Evolutionary conservation across 2,329 filamentous ascomycete genomes (phyloP).

Genomic region (Alternaria metachromatica): DNA sequence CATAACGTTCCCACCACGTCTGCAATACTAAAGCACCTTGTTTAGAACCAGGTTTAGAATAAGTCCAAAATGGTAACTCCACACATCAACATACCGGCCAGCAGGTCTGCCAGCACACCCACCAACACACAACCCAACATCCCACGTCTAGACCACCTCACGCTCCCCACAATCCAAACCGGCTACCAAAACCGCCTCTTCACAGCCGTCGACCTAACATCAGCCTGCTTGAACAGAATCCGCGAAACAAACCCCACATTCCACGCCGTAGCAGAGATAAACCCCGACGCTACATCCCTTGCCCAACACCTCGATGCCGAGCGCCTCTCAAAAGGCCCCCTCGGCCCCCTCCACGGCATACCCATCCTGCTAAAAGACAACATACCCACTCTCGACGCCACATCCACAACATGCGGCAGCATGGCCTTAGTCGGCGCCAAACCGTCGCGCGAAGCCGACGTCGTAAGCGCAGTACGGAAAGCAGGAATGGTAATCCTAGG

Average conservation of each 20-base stretch:
- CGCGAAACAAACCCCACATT: conserved; percentile 61
- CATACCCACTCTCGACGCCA: conserved; percentile 55
- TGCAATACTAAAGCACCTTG: accelerated
- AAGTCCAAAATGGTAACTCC: neutral
- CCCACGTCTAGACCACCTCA: neutral
- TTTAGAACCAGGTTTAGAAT: neutral
- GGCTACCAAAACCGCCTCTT: neutral
- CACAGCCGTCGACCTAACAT: neutral
- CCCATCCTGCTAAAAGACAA: conserved; percentile 70
- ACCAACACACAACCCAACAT: neutral
- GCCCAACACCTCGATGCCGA: conserved; percentile 58
- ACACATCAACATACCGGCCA: neutral
- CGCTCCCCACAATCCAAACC: neutral
- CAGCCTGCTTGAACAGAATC: conserved; percentile 61
- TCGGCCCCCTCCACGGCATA: conserved; percentile 63
- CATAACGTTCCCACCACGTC: neutral
- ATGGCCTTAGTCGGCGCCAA: conserved; percentile 64
- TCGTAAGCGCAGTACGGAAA: conserved; percentile 62
- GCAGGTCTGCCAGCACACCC: neutral
- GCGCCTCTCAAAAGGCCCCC: conserved; percentile 53
- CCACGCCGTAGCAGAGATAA: conserved; percentile 61
- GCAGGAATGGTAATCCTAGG: conserved; percentile 68
- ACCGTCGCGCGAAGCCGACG: conserved; percentile 61
- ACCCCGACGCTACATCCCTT: conserved; percentile 52
- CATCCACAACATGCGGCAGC: conserved; percentile 58